A percentile compares a stretch with the other conserved stretches of the same genome.
These are phyloP conservation scores for Flueggea neowawraea DNA, from an alignment of 441 rosid genomes.

Conservation along the genomic window DNA sequence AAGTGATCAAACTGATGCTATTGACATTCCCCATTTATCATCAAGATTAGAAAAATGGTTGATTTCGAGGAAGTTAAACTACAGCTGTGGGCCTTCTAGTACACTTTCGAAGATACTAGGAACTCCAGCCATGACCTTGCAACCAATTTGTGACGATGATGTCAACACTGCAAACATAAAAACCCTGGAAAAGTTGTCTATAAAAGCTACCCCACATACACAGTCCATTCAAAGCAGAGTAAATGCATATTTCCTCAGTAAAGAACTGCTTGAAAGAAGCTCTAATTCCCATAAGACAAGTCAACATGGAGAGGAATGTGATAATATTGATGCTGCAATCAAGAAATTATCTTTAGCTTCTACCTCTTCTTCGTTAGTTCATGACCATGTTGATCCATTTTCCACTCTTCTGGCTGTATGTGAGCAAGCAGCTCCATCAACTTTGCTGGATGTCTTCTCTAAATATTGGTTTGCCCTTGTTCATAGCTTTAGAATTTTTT, in stretches of 20 bases:
- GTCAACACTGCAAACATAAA: constrained; percentile 23
- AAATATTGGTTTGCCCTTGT: constrained; percentile 62
- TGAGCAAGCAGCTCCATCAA: constrained; percentile 57
- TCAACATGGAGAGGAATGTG: constrained; percentile 19
- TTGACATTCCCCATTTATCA: constrained; percentile 43
- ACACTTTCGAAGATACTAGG: constrained; percentile 79
- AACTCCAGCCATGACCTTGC: constrained; percentile 38
- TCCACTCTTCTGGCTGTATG: constrained; percentile 67
- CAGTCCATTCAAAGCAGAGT: constrained; percentile 38
- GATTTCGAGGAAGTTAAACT: constrained; percentile 55
- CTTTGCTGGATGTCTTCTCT: constrained; percentile 62
- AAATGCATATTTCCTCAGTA: constrained; percentile 18
- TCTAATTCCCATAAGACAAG: constrained; percentile 21
- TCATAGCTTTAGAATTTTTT: background rate
- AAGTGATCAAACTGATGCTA: constrained; percentile 37
- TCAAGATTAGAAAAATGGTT: constrained; percentile 82
- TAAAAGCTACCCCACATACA: constrained; percentile 17
- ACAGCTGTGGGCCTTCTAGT: constrained; percentile 57
- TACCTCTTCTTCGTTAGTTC: constrained; percentile 28
- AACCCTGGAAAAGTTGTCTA: constrained; percentile 43
- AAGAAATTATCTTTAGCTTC: constrained; percentile 69
- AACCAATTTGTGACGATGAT: constrained; percentile 28
- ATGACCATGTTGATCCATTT: constrained; percentile 48
- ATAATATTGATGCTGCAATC: constrained; percentile 52
- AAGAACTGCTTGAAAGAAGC: constrained; percentile 23